Percentiles rank a stretch among this genome's conserved stretches.
These are phyloP conservation scores for Talaromyces verruculosus DNA, from an alignment of 2,329 filamentous ascomycete genomes.

Conservation along the genomic window DNA sequence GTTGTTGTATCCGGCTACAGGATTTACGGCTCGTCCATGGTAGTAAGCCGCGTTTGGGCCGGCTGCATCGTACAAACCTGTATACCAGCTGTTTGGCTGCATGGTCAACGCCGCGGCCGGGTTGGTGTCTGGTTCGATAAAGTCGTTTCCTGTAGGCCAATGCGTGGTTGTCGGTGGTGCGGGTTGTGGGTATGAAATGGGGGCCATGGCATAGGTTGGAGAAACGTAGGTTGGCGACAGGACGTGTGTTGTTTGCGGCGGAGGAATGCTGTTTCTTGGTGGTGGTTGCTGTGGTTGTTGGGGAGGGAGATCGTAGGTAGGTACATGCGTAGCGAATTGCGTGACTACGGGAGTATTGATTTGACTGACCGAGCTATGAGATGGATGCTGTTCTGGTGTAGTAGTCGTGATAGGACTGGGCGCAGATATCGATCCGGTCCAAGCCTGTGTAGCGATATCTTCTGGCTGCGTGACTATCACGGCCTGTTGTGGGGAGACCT, in stretches of 20 bases:
- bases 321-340: slow-evolving; percentile 25
- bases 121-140: slow-evolving; percentile 28
- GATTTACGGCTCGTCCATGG: slow-evolving; percentile 27
- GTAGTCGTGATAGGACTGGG: slow-evolving; percentile 3
- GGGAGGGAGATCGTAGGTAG: slow-evolving; percentile 29
- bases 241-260: slow-evolving; percentile 13
- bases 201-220: slow-evolving; percentile 15
- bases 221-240: slow-evolving; percentile 16
- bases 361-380: slow-evolving; percentile 7
- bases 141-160: slow-evolving; percentile 28
- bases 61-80: slow-evolving; percentile 10
- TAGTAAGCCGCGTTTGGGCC: slow-evolving; percentile 28
- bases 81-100: slow-evolving; percentile 17
- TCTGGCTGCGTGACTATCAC: background rate
- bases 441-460: slow-evolving; percentile 10
- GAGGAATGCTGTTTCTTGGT: slow-evolving; percentile 3
- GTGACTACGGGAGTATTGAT: slow-evolving; percentile 26
- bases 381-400: slow-evolving; percentile 12
- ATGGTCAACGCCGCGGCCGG: slow-evolving; percentile 25
- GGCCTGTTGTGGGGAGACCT: background rate
- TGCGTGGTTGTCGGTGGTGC: slow-evolving; percentile 27
- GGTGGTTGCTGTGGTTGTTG: slow-evolving; percentile 26
- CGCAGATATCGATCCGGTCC: slow-evolving; percentile 12
- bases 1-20: slow-evolving; percentile 24
- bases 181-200: slow-evolving; percentile 21